Base-by-base conservation (phyloP, 2,329 filamentous ascomycete genomes). In the Emmonsia crescens region DNA sequence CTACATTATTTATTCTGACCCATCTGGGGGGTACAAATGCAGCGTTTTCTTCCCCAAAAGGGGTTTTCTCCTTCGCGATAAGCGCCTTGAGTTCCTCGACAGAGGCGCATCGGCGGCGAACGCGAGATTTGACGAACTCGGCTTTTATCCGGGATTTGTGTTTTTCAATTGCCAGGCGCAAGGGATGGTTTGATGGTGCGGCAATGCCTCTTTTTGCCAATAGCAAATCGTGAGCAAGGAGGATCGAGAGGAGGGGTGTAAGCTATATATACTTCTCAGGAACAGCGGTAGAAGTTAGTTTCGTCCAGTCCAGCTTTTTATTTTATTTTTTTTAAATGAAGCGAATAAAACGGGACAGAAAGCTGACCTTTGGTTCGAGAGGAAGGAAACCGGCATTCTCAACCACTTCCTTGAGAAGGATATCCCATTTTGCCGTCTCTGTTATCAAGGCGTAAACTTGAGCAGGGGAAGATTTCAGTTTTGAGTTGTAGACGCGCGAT, bases 391-490 rank as follows among this genome's bases (percentile, higher is more conserved):
- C 87, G 0, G 91, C 83, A 66, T 82, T 85, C 68, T 96, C 91
- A 70, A 99, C 85, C n/a, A 96, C 87, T 70, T 96, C 91, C 69
- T 91, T 91, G 56, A 99, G 77, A 2, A 96, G 81, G 3, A 80
- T 73, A 68, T 92, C 94, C 90, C 93, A 96, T 85, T 96, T 97
- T 67, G 88, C 86, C 1, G 89, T 86, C 75, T 97, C 92, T 27
- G 88, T 83, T 27, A 91, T 88, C 42, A 99, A 79, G 9, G 94
- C 94, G 72, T 94, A 97, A 8, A 97, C 80, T 71, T 95, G 89
- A 12, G 87, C 86, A 0, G 88, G 87, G 2, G 87, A 83, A 19
- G 89, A 91, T 71, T 93, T 96, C 66, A 91, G 76, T 68, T 88
- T 88, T 64, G 85, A 87, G 62, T 81, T 80, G 74, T 94, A 97